Percentiles rank a stretch among this genome's conserved stretches.
These are phyloP conservation scores for Barnettozyma vustinii DNA, from an alignment of 805 yeast species.

Conservation along the genomic window DNA sequence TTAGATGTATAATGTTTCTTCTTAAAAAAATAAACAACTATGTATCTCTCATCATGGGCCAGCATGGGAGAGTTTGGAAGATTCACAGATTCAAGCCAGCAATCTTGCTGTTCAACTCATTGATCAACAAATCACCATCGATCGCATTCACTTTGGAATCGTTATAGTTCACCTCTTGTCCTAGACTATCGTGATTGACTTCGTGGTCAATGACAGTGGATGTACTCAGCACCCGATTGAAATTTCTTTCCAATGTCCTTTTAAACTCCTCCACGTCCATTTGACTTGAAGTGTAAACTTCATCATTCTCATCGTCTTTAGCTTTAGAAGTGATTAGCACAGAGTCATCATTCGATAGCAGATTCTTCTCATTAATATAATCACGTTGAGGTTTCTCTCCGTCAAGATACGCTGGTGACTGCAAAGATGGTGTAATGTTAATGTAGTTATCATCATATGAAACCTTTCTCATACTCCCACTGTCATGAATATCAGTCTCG, in stretches of 20 bases:
- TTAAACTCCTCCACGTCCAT: conserved; percentile 16
- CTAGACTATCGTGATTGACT: not conserved
- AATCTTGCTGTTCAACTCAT: conserved; percentile 15
- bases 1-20: not conserved
- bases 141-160: conserved; percentile 8
- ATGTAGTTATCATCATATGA: conserved; percentile 22
- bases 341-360: conserved; percentile 24
- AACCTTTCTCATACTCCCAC: conserved; percentile 7
- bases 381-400: conserved; percentile 3
- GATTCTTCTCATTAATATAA: conserved; percentile 13
- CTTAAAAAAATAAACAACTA: not conserved
- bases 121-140: conserved; percentile 13
- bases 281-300: conserved; percentile 1
- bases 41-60: conserved; percentile 3
- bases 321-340: conserved; percentile 16
- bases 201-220: conserved; percentile 2
- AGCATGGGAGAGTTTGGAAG: conserved; percentile 8
- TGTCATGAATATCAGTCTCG: conserved; percentile 2
- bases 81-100: not conserved
- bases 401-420: conserved; percentile 5
- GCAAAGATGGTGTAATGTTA: conserved; percentile 8
- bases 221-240: conserved; percentile 10
- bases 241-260: conserved; percentile 17
- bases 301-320: conserved; percentile 4
- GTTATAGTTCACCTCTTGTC: conserved; percentile 9